Evolutionary conservation across 257 asterid genomes (phyloP), one percentile per base, ranked within the genome.

Genomic region (Orobanche coerulescens): DNA sequence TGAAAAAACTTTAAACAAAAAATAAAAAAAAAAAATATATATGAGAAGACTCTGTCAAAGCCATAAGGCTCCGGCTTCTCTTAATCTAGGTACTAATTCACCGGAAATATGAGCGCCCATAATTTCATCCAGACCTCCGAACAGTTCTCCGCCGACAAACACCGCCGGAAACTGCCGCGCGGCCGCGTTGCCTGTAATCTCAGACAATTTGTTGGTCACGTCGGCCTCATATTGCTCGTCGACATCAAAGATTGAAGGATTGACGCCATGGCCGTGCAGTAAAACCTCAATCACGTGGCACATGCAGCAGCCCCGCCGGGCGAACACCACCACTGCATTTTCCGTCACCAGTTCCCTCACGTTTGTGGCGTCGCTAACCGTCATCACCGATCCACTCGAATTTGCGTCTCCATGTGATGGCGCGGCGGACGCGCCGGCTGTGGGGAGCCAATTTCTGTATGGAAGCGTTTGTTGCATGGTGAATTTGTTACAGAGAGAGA

Each of bases 281-380:
- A 90, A 20, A 4, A 75, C 84, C 84, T 76, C 75, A 46, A 84
- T 71, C 13, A 83, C 95, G 76, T 81, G 81, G 75, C 94, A 84
- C 96, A 90, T 87, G 83, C 89, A 85, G 71, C 97, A 90, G 9
- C 83, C 95, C 6, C 75, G 73, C 82, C 81, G 63, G 1, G 89
- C 91, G 12, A 90, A 71, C 31, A 81, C 87, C 24, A 85, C 84
- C 75, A 87, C 87, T 0, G 96, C 83, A 39, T 80, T 85, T 12
- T 90, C 97, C 8, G 79, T 51, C 66, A 82, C 81, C 71, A 75
- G 7, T 30, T 70, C 73, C 2, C 50, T 40, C 59, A 61, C 68
- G 18, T 66, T 47, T 6, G 22, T 13, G 20, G 62, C 22, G 24
- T 37, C 74, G 56, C 26, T 10, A 2, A 42, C 15, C 40, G 30